These are phyloP conservation scores for Scalesia atractyloides DNA, from an alignment of 129 eudicot species.

Conservation along the genomic window DNA sequence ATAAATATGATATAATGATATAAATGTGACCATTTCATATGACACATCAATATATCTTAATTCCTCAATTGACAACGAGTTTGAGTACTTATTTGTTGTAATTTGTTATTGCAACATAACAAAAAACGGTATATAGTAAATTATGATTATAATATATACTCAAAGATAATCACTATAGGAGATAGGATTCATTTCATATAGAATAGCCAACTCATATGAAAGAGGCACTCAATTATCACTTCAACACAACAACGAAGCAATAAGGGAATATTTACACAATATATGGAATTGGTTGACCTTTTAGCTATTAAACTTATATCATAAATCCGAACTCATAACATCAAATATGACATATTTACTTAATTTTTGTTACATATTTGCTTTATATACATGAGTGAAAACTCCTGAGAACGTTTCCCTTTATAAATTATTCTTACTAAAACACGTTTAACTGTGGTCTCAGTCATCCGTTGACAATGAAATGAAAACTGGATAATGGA, in stretches of 20 bases:
- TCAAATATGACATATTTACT: too few relatives aligned
- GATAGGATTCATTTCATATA: slow-evolving; percentile 1
- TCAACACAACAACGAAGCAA: slow-evolving; percentile 6
- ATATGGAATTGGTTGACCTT: background rate
- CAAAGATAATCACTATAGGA: background rate
- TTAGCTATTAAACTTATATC: too few relatives aligned
- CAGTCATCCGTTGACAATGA: too few relatives aligned
- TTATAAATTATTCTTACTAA: too few relatives aligned
- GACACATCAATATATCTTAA: background rate
- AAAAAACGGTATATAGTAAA: background rate
- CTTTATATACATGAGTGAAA: too few relatives aligned
- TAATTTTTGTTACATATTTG: too few relatives aligned
- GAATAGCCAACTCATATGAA: slow-evolving; percentile 10
- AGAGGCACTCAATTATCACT: background rate
- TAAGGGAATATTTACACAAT: background rate
- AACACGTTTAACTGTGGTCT: too few relatives aligned
- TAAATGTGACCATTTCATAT: background rate
- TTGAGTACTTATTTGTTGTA: background rate
- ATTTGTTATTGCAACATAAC: background rate
- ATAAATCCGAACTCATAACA: too few relatives aligned
- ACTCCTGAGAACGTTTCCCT: too few relatives aligned
- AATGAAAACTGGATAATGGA: too few relatives aligned
- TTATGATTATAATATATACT: background rate
- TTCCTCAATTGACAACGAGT: background rate
- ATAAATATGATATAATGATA: too few relatives aligned